Base-by-base conservation (phyloP, 495 filamentous ascomycete genomes). In the Parathielavia hyrcaniae region DNA sequence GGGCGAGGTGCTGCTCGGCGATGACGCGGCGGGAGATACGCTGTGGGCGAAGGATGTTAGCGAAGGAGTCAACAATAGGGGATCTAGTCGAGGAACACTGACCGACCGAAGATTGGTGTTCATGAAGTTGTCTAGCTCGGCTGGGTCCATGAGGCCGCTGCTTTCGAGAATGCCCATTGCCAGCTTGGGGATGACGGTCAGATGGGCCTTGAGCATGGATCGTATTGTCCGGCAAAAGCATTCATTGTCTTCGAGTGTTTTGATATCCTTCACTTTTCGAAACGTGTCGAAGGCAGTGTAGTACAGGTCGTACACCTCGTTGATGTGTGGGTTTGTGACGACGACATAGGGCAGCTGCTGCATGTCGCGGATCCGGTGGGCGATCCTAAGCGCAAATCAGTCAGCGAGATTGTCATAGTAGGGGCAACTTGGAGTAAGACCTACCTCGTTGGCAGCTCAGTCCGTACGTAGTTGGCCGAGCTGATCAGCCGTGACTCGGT, bases 381-480 rank as follows among this genome's bases (percentile, higher is more conserved):
- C 88, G 56, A 96, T 80, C 58, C 91, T 91, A 48, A 39, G 6
- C 12, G 47, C 6, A 30, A 10, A 11, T 0, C 6, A 12, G 49
- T 58, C 39, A 58, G 19, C 20, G 45, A 19, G 14, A 1, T 3
- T 8, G 36, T 13, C 9, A 20, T 6, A 32, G 0, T 16, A 19
- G 6, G 12, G 4, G 7, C 46, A 17, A 13, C 30, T 10, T n/a
- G 17, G 30, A 1, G 9, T n/a, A 40, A 20, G 26, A 69, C 75
- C 58, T 70, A 86, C 88, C 90, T 82, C n/a, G 87, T 90, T 10
- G 93, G 93, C 22, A 98, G 81, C 74, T 98, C 93, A 6, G 88
- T 91, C 39, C 93, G 88, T 43, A 97, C 90, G 78, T 97, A 98
- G 71, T 97, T 97, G 32, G 95, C 95, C 44, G 91, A 95, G 75